Base-by-base conservation (phyloP, 768 basidiomycete genomes). In the Panus rudis region DNA sequence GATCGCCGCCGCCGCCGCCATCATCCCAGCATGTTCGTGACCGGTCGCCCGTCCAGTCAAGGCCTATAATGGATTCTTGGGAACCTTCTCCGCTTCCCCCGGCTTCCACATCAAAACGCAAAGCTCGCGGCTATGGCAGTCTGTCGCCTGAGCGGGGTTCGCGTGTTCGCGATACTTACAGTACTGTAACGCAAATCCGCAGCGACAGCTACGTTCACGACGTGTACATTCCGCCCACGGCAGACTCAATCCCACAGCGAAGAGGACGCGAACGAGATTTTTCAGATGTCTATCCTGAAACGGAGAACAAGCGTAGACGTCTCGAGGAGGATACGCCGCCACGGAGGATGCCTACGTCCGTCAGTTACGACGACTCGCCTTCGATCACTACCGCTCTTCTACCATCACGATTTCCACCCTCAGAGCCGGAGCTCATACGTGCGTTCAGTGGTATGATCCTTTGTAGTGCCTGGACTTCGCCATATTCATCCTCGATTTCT, bases 1-100 rank as follows among this genome's bases (percentile, higher is more conserved):
- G 68, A 56, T 72, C 73, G 25, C 64, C 71, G 22, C 64, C 64
- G 38, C 54, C 62, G 28, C n/a, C n/a, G n/a, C n/a, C n/a, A n/a
- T n/a, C n/a, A n/a, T n/a, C n/a, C n/a, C n/a, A n/a, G n/a, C 59
- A 54, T 43, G 24, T 53, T 19, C 67, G 60, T 49, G 67, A 66
- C 44, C 53, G 49, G 19, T 56, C 50, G 52, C 60, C 54, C 45
- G 34, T 45, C 49, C 60, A 46, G 51, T 35, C 33, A 7, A 35
- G 16, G 21, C 33, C n/a, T 17, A 35, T 16, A 8, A 16, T 14
- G 33, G 33, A 35, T 20, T 8, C 33, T 20, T 35, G 48, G 37
- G 30, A 51, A 43, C 45, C 53, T 51, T 45, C 30, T 41, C 47
- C 43, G 21, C 42, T 52, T 11, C 51, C 46, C 17, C 42, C 28